Base-by-base conservation (phyloP, 208 protist species). In the Vickermania spadyakhi region DNA sequence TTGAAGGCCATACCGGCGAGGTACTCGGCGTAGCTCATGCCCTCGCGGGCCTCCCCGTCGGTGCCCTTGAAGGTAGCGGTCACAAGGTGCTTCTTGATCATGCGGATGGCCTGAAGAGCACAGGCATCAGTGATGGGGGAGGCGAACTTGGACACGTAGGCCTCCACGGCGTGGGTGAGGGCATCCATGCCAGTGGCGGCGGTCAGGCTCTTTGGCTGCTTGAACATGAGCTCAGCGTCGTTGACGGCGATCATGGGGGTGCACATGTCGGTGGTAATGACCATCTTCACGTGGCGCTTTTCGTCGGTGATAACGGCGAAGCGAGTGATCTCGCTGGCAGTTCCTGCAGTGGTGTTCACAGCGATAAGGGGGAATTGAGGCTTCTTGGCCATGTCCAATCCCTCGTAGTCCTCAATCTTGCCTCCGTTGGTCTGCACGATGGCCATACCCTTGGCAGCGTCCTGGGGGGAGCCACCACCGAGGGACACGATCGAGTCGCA, bases 1-100 rank as follows among this genome's bases (percentile, higher is more conserved):
- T 88, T 84, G 69, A 97, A 97, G 42, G 91, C 91, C 77, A 97
- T 94, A 28, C 91, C 91, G 31, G 89, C 89, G 29, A 96, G 72
- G 55, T 74, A 82, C 65, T 91, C 71, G 1, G 83, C 87, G 57
- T 89, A 81, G 62, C 84, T 82, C 81, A 96, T 94, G 60, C 80
- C 77, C 68, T 87, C 79, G 28, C 89, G 74, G 0, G 89, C 81
- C 26, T 31, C 65, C 25, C 72, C 61, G 54, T 86, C 61, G 50
- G 49, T 71, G 42, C 75, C 75, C 28, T 88, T 58, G 64, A 70
- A 57, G 26, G 77, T 79, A 18, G 81, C 75, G 7, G 49, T 75
- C 27, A 66, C 58, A 0, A 93, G 77, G 60, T 92, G 63, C 66
- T 86, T 65, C 42, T 77, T 64, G 58, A 93, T 79, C 26, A 91